These are phyloP conservation scores for Colletotrichum incanum DNA, from an alignment of 2,329 filamentous ascomycete species.

Conservation along the genomic window DNA sequence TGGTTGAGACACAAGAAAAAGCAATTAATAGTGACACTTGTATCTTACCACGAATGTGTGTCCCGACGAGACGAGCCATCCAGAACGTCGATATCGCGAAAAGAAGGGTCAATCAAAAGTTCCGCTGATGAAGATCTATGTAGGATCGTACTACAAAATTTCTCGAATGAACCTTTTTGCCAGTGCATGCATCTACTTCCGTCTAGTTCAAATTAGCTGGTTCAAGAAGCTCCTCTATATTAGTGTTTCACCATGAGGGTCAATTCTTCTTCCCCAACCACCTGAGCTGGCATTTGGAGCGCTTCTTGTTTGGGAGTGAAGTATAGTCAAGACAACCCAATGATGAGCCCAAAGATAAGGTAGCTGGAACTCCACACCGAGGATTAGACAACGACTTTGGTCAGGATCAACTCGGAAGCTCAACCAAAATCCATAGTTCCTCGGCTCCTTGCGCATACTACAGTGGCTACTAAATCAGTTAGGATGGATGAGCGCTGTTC, in stretches of 20 bases:
- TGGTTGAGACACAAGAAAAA: too few species aligned
- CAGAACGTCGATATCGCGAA: slow-evolving; percentile 37
- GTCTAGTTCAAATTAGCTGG: slow-evolving; percentile 45
- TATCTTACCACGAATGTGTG: not conserved
- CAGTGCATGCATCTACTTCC: slow-evolving; percentile 46
- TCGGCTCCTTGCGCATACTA: too few species aligned
- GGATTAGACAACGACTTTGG: slow-evolving; percentile 44
- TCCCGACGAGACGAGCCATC: not conserved
- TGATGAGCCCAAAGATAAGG: slow-evolving; percentile 51
- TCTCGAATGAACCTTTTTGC: slow-evolving; percentile 50
- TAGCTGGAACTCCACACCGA: slow-evolving; percentile 54
- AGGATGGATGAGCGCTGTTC: too few species aligned
- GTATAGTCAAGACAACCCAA: slow-evolving; percentile 48
- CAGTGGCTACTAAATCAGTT: too few species aligned
- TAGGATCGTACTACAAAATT: slow-evolving; percentile 52
- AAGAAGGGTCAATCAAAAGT: slow-evolving; percentile 52
- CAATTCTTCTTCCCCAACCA: slow-evolving; percentile 43
- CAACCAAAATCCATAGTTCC: slow-evolving; percentile 46
- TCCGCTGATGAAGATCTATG: slow-evolving; percentile 49
- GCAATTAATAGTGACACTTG: not conserved
- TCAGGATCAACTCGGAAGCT: slow-evolving; percentile 50
- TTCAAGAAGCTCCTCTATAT: slow-evolving; percentile 50
- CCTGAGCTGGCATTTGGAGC: slow-evolving; percentile 49
- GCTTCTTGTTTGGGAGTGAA: slow-evolving; percentile 48
- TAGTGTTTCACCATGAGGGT: slow-evolving; percentile 47